phyloP scores from a whole-genome alignment of 2,329 filamentous ascomycete genomes.

The Neurospora sp. region DNA sequence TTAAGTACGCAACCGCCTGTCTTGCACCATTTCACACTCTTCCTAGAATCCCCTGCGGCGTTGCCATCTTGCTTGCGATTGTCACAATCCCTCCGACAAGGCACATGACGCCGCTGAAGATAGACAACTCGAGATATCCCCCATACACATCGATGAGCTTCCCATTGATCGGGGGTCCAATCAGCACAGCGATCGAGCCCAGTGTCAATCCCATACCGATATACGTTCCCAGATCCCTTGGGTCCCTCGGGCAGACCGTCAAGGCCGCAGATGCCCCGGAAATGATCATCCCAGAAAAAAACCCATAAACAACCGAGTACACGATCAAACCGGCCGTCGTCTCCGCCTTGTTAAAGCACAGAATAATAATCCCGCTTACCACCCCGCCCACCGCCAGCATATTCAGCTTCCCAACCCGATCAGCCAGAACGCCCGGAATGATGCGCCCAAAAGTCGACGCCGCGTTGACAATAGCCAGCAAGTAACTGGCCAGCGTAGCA shows the following conservation, averaged over 20 bases:
- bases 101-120: conserved; percentile 25
- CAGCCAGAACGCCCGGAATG: conserved; percentile 34
- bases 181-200: conserved; percentile 30
- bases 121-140: conserved; percentile 27
- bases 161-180: conserved; percentile 32
- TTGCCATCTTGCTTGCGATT: conserved; percentile 25
- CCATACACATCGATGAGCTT: conserved; percentile 26
- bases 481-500: conserved; percentile 31
- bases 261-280: conserved; percentile 33
- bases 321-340: conserved; percentile 31
- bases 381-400: conserved; percentile 23
- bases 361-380: conserved; percentile 27
- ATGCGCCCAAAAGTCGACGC: conserved; percentile 36
- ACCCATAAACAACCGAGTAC: conserved; percentile 34
- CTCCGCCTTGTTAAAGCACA: conserved; percentile 34
- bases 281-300: conserved; percentile 30
- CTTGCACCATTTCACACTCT: conserved; percentile 13
- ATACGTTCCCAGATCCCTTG: conserved; percentile 29
- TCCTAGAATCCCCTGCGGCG: conserved; percentile 27
- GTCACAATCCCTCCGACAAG: conserved; percentile 26
- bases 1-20: neutral
- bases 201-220: conserved; percentile 32
- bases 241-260: conserved; percentile 33
- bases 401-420: conserved; percentile 31
- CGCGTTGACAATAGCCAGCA: conserved; percentile 33